phyloP scores from a whole-genome alignment of 192 early-diverging fungal genomes.

The Umbelopsis ramanniana region DNA sequence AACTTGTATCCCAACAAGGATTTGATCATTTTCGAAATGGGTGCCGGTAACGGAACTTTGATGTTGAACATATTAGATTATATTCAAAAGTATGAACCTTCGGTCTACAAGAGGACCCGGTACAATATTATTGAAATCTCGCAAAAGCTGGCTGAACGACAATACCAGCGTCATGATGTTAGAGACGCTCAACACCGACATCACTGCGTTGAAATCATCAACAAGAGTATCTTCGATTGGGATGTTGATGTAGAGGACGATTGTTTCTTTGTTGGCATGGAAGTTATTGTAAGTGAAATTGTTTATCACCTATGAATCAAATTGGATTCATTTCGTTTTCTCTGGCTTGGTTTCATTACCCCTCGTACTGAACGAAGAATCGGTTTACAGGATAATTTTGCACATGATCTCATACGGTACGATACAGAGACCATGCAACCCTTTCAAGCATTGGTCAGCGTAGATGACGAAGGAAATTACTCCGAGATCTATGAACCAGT shows the following conservation, averaged over 20 bases:
- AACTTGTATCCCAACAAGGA: slow-evolving; percentile 61
- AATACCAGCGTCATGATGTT: slow-evolving; percentile 57
- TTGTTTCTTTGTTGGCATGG: slow-evolving; percentile 96
- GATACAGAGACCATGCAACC: slow-evolving; percentile 73
- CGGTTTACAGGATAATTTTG: slow-evolving; percentile 83
- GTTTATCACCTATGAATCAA: not conserved
- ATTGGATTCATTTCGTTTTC: too few relatives aligned
- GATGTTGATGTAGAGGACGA: slow-evolving; percentile 63
- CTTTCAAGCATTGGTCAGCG: slow-evolving; percentile 81
- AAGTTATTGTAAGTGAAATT: slow-evolving; percentile 78
- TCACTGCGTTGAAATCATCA: slow-evolving; percentile 76
- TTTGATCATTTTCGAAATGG: slow-evolving; percentile 93
- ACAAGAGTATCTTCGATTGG: slow-evolving; percentile 95
- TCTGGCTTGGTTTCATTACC: not conserved
- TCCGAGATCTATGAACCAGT: slow-evolving; percentile 84
- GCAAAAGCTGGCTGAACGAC: slow-evolving; percentile 72
- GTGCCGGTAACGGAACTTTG: slow-evolving; percentile 96
- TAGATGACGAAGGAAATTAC: slow-evolving; percentile 83
- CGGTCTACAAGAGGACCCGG: slow-evolving; percentile 74
- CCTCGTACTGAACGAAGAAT: not conserved
- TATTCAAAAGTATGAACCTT: slow-evolving; percentile 75
- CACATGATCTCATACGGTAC: slow-evolving; percentile 94
- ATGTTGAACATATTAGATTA: slow-evolving; percentile 94
- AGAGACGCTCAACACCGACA: slow-evolving; percentile 48
- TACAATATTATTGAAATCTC: slow-evolving; percentile 97